Evolutionary conservation across 768 basidiomycete genomes (phyloP).

Genomic region (Lentinula boryana): DNA sequence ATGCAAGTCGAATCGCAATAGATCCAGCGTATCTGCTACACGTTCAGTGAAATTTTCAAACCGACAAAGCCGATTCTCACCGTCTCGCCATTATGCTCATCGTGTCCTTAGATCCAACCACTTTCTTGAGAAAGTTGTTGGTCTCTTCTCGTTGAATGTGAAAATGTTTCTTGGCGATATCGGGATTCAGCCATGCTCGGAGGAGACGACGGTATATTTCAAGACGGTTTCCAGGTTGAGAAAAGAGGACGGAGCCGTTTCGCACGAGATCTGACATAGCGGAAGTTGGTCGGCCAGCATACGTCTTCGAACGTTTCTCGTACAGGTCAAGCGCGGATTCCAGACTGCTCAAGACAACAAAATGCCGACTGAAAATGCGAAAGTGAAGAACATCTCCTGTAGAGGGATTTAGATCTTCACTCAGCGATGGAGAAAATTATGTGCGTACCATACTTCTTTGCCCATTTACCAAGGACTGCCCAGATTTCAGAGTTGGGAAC

Average conservation of each 20-base stretch:
- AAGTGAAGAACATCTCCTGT: background rate
- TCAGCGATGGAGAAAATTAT: background rate
- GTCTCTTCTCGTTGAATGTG: background rate
- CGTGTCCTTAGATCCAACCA: background rate
- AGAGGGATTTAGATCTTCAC: background rate
- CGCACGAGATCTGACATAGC: background rate
- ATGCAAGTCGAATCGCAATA: conserved; percentile 7
- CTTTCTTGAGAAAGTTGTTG: background rate
- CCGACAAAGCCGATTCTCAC: background rate
- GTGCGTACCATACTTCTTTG: background rate
- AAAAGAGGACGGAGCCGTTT: background rate
- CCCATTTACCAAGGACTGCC: background rate
- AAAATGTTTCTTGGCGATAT: conserved; percentile 1
- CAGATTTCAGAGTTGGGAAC: background rate
- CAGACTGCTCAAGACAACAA: background rate
- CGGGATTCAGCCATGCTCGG: background rate
- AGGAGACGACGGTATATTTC: background rate
- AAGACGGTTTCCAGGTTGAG: background rate
- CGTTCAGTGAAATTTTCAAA: background rate
- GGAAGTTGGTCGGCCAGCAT: background rate
- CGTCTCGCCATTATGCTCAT: background rate
- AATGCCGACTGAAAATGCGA: background rate
- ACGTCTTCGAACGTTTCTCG: background rate
- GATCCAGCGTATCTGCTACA: conserved; percentile 6
- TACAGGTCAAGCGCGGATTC: background rate